Evolutionary conservation across 208 protist genomes (phyloP).

Genomic region (Herpetomonas samuelpessoai): DNA sequence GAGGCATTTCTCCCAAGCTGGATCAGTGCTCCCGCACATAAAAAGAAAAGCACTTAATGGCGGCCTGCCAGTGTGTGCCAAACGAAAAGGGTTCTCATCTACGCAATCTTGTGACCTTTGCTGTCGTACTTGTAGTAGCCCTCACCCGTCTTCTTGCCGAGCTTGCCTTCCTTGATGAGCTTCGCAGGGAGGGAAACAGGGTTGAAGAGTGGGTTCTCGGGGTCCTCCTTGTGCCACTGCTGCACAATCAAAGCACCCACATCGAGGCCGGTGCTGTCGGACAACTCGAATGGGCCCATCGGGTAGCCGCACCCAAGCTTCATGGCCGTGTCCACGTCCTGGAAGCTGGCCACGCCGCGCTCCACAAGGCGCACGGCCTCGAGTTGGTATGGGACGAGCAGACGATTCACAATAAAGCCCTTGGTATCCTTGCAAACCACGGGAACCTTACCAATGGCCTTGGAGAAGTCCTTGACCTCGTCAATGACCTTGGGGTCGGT

Average conservation of each 20-base stretch:
- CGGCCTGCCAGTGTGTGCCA: no score
- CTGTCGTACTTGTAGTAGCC: constrained; percentile 87
- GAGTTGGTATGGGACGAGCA: constrained; percentile 79
- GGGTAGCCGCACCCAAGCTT: constrained; percentile 87
- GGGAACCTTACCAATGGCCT: constrained; percentile 59
- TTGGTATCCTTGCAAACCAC: constrained; percentile 78
- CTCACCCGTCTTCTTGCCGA: constrained; percentile 85
- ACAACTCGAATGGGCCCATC: constrained; percentile 90
- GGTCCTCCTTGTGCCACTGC: constrained; percentile 64
- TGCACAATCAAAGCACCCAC: constrained; percentile 61
- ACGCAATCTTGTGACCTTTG: constrained; percentile 13
- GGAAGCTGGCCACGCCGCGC: constrained; percentile 59
- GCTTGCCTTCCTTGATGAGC: constrained; percentile 63
- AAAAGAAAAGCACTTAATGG: constrained; percentile 11
- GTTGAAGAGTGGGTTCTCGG: constrained; percentile 61
- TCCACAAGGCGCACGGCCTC: constrained; percentile 81
- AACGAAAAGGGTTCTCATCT: constrained; percentile 4
- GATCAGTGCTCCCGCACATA: not conserved
- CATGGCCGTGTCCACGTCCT: constrained; percentile 89
- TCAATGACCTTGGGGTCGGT: constrained; percentile 46
- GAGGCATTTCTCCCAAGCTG: no score
- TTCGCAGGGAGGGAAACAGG: constrained; percentile 50
- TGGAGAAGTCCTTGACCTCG: constrained; percentile 40
- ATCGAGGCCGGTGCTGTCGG: constrained; percentile 79
- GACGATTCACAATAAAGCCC: constrained; percentile 91